Base-by-base conservation (phyloP, 2,329 filamentous ascomycete species). In the Fusarium compactum region DNA sequence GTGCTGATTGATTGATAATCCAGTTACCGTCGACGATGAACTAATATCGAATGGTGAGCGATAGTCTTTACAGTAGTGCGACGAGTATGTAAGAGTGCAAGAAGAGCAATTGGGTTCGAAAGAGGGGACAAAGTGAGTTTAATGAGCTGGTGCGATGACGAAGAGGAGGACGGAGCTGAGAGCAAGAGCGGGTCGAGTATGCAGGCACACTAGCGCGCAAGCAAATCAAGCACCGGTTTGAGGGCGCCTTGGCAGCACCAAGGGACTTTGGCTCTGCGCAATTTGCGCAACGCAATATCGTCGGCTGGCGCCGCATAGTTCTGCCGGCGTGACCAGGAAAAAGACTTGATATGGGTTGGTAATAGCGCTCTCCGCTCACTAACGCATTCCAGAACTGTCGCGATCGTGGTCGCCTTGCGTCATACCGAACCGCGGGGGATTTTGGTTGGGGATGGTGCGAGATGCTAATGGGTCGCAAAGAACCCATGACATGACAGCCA, bases 21-120 rank as follows among this genome's bases (percentile, higher is more conserved):
- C 96, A 99, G 74, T 88, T 89, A 74, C 92, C 93, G 87, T 99
- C 94, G 73, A 98, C 95, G 76, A 99, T 92, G 81, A 97, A 99
- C 95, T 98, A 80, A 44, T 38, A 72, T 52, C 44, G 63, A 45
- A 70, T 65, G 44, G 73, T 79, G 72, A 77, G 75, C 60, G 61
- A 73, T 43, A 44, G 50, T 29, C 55, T 64, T 60, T 46, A 8
- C 8, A 65, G 20, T 41, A 44, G 34, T 65, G 50, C 48, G 45
- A 59, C 62, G 41, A 53, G 52, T 65, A 41, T 65, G 58, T 62
- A 56, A 52, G 30, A 51, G 20, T 45, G 56, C 53, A 58, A 51
- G 62, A 53, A 65, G 29, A 64, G 63, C 68, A 74, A 75, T 74
- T 77, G 69, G 47, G 32, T 69, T 58, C 41, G 58, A 61, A 58